Evolutionary conservation across 345 rosid species (phyloP), one percentile per base, ranked within the genome.

Genomic region (Citrus cavaleriei): DNA sequence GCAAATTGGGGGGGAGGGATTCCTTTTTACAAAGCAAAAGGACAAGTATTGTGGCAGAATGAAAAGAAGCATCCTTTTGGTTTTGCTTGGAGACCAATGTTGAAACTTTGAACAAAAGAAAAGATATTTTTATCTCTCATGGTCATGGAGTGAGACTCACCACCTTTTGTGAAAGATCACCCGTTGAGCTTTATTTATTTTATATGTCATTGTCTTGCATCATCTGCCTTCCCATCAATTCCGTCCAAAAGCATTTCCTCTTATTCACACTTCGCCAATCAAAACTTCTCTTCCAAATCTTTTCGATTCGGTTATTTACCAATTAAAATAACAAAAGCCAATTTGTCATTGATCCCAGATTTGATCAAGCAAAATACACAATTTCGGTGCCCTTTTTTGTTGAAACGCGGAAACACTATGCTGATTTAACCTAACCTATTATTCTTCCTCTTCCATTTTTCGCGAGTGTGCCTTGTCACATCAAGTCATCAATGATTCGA

Each of bases 101-200:
- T 19, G 57, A 61, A 77, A 10, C 12, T 16, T 65, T 10, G 68
- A 42, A 27, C 2, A 7, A 37, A 54, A 62, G 54, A 40, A 77
- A 69, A 70, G 18, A 34, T 19, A 55, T 49, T 42, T 42, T 54
- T 10, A 35, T 34, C 59, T 16, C 42, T 68, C 25, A n/a, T 19
- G 5, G 38, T 68, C 25, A n/a, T 19, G 6, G 38, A 28, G 6
- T 9, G 58, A 35, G 66, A 72, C 54, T 54, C 80, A n/a, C 65
- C 7, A 27, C 68, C 65, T 82, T 49, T 73, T 65, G 28, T 2
- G 65, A 81, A 78, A 76, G 78, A 21, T 19, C 73, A 64, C 70
- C 51, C 4, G 51, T 13, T 12, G 16, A 12, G 51, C 10, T 42
- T 42, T 10, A 10, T 46, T 46, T 13, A 40, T 40, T 46, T 37